phyloP scores from a whole-genome alignment of 2,329 filamentous ascomycete species.

The Colletotrichum horii region DNA sequence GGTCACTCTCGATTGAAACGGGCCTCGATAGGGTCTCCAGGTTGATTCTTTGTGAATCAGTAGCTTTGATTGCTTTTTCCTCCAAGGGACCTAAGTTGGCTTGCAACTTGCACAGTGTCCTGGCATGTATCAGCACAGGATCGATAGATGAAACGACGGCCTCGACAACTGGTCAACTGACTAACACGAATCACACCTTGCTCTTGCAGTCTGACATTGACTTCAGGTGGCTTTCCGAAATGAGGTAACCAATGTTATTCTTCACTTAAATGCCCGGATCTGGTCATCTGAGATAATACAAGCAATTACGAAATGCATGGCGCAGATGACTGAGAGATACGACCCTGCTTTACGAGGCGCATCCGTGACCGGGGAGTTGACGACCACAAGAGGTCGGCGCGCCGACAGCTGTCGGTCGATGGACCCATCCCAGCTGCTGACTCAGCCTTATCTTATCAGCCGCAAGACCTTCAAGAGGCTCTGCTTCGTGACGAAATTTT shows the following conservation, averaged over 20 bases:
- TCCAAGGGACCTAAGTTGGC: background rate
- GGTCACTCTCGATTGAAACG: background rate
- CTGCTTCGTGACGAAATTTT: background rate
- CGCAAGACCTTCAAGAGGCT: background rate
- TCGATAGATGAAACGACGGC: slow-evolving; percentile 3
- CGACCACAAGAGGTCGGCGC: background rate
- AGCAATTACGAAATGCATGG: background rate
- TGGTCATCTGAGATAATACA: background rate
- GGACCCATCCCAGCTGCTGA: background rate
- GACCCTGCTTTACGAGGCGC: background rate
- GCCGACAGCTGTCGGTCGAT: background rate
- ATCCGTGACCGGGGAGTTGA: background rate
- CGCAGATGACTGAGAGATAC: background rate
- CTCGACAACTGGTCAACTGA: background rate
- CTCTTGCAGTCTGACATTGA: background rate
- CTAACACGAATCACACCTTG: background rate
- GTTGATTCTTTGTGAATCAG: background rate
- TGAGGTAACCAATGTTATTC: background rate
- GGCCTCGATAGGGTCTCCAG: background rate
- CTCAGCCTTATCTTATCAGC: slow-evolving; percentile 20
- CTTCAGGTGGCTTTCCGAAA: background rate
- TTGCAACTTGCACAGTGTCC: background rate
- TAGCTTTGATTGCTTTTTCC: background rate
- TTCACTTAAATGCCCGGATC: background rate
- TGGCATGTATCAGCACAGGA: background rate